Base-by-base conservation (phyloP, 2,329 filamentous ascomycete genomes). In the Ascochyta viciae-villosae region DNA sequence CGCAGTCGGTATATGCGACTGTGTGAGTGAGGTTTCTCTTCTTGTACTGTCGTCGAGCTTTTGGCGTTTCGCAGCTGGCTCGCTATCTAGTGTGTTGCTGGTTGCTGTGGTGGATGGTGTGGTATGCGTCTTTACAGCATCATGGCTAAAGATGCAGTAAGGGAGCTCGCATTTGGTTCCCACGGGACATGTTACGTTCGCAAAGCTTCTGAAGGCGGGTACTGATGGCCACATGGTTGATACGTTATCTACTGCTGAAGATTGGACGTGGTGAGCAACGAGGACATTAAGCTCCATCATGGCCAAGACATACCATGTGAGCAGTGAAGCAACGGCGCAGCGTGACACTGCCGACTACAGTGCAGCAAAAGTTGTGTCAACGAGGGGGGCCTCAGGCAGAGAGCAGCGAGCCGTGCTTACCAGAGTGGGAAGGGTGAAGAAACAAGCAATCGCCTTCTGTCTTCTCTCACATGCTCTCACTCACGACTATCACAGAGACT, bases 111-210 rank as follows among this genome's bases (percentile, higher is more conserved):
- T 43, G 10, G 54, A 33, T 3, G 27, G 45, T 22, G 41, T 29
- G 26, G 38, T 40, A 35, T 57, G 49, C 33, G 55, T 9, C 35
- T 54, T 62, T 33, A 50, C n/a, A 13, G 65, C 50, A 50, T 80
- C 70, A 71, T 88, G 86, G 12, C 75, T 78, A 72, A 87, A 89
- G 19, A 87, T 81, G 74, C 86, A 89, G 59, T 81, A 80, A 13
- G 82, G 75, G 12, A 87, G 74, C 27, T 72, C 65, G 72, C 86
- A 88, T 16, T 60, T 55, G 24, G 73, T 41, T 48, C 78, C 78
- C 58, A 80, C 76, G 8, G 85, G 85, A 69, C 85, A 88, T 26
- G 76, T 15, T 34, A 68, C 43, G 10, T 59, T 65, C 35, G 60
- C 58, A 50, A 73, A 73, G 44, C 59, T 60, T 29, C 64, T 67